A percentile compares a stretch with the other conserved stretches of the same genome.
These are phyloP conservation scores for Sporobolomyces roseus DNA, from an alignment of 768 basidiomycete genomes.

Conservation along the genomic window DNA sequence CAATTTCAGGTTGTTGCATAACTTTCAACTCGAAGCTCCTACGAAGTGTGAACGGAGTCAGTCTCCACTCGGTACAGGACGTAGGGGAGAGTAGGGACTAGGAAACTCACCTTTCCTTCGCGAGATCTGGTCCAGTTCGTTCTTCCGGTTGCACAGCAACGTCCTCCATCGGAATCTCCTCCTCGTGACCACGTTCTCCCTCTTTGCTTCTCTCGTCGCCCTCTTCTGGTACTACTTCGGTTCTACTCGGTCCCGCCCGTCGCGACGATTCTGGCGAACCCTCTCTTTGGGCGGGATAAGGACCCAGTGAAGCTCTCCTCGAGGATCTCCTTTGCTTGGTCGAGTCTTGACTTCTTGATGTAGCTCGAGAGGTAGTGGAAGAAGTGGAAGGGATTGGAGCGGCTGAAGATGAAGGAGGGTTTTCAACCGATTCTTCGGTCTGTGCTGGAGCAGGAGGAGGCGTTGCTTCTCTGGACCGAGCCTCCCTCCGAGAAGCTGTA, in stretches of 20 bases:
- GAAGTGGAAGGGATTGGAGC: not conserved
- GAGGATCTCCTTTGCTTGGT: not conserved
- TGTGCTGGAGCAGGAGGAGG: too few relatives aligned
- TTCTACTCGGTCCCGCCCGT: too few relatives aligned
- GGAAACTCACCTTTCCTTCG: slow-evolving; percentile 8
- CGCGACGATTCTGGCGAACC: not conserved
- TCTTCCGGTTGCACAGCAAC: too few relatives aligned
- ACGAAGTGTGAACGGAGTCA: not conserved
- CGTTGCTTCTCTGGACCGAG: not conserved
- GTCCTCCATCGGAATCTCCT: not conserved
- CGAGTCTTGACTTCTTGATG: not conserved
- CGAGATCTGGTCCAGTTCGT: not conserved
- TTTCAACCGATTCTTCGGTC: not conserved
- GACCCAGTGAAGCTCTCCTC: not conserved
- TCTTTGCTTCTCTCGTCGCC: not conserved
- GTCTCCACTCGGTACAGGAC: too few relatives aligned
- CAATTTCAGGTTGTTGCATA: slow-evolving; percentile 74
- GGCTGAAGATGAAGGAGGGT: not conserved
- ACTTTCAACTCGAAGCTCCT: slow-evolving; percentile 72
- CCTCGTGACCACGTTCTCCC: not conserved
- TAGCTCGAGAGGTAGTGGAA: too few relatives aligned
- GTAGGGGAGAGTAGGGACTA: too few relatives aligned
- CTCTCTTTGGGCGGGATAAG: not conserved
- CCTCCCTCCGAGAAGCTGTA: too few relatives aligned
- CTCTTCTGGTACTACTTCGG: not conserved